phyloP scores from a whole-genome alignment of 371 early-diverging fungal genomes.

The Globomyces sp. region DNA sequence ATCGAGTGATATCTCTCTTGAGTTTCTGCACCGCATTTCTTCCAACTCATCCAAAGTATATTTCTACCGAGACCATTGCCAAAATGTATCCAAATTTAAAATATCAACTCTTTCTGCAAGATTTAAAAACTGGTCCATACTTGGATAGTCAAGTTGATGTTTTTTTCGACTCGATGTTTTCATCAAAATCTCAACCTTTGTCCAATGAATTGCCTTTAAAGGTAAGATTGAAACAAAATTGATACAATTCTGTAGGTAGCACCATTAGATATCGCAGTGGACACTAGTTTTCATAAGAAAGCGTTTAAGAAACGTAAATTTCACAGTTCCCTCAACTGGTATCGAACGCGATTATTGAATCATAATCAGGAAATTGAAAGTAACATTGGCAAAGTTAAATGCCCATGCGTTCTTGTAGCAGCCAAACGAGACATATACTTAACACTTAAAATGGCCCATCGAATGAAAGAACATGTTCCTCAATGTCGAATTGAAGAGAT shows the following conservation, averaged over 20 bases:
- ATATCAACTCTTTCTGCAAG: conserved; percentile 4
- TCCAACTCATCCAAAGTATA: background rate
- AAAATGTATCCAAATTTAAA: conserved; percentile 4
- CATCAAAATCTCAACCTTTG: background rate
- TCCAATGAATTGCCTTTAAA: too few relatives aligned
- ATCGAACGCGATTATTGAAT: background rate
- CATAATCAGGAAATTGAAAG: background rate
- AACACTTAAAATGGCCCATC: background rate
- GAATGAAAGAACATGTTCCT: conserved; percentile 6
- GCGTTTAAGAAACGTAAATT: background rate
- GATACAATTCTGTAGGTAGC: too few relatives aligned
- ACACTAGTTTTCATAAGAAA: background rate
- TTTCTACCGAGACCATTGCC: background rate
- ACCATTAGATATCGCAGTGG: too few relatives aligned
- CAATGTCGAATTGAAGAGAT: background rate
- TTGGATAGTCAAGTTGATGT: conserved; percentile 5
- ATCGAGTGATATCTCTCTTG: background rate
- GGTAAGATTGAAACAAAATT: too few relatives aligned
- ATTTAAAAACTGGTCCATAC: conserved; percentile 1
- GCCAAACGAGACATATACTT: background rate
- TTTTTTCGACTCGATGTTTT: conserved; percentile 11
- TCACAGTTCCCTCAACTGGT: conserved; percentile 9
- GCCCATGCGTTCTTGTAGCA: background rate
- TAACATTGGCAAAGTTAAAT: background rate
- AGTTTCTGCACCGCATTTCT: background rate